Evolutionary conservation across 2,329 filamentous ascomycete species (phyloP).

Genomic region (Cercospora citrullina): DNA sequence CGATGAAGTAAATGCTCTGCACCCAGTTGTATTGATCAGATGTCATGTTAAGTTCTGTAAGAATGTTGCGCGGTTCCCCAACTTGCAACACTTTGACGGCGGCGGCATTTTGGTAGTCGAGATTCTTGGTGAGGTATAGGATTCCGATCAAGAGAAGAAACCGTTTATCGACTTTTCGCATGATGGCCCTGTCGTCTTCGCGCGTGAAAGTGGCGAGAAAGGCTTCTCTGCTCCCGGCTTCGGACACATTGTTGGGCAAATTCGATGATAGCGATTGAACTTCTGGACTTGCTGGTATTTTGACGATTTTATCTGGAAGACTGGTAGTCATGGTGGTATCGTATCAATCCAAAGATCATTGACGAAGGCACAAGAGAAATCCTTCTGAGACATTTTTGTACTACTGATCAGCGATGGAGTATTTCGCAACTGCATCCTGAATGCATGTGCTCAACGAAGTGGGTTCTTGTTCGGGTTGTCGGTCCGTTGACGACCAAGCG

Average conservation of each 20-base stretch:
- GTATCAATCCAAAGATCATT: neutral
- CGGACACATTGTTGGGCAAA: conserved; percentile 18
- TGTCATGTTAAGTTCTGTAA: conserved; percentile 45
- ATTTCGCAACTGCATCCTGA: neutral
- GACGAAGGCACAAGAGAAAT: neutral
- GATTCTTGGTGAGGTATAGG: conserved; percentile 48
- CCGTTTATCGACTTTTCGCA: conserved; percentile 44
- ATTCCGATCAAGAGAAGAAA: conserved; percentile 45
- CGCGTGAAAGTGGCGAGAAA: conserved; percentile 45
- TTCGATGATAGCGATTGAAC: neutral
- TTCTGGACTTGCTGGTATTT: neutral
- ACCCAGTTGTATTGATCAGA: conserved; percentile 44
- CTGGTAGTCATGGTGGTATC: neutral
- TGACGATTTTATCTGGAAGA: neutral
- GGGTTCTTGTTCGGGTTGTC: neutral
- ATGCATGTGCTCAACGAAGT: neutral
- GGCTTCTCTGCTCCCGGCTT: conserved; percentile 27
- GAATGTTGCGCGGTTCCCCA: conserved; percentile 41
- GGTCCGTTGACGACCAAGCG: conserved; percentile 4
- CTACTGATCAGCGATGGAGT: neutral
- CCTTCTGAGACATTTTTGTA: neutral
- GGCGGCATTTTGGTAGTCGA: conserved; percentile 46
- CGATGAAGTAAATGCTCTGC: conserved; percentile 42
- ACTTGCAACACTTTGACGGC: conserved; percentile 48
- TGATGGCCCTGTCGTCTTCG: conserved; percentile 42